Evolutionary conservation across 108 stramenopile genomes (phyloP), one percentile per base, ranked within the genome.

Genomic region (Halocafeteria seosinensis): DNA sequence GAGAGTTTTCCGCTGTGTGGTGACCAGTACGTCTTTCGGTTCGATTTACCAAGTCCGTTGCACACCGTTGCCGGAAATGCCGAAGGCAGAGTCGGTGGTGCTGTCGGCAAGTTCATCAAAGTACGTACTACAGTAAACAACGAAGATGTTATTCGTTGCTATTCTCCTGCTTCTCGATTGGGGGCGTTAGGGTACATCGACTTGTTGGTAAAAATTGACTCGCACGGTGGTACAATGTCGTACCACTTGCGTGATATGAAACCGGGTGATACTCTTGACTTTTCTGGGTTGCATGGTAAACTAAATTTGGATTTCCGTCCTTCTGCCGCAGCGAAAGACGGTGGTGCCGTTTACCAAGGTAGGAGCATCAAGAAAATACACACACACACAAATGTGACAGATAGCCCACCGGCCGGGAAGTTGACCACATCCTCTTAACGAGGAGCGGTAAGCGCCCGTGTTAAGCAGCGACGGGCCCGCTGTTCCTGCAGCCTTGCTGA

Each of bases 261-360:
- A 33, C 79, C 79, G 23, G 79, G 79, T 1, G 38, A 37, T 1
- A 53, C 38, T 1, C 62, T 76, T 50, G 65, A 77, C 38, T 71
- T 80, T 68, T 74, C 73, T 66, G 79, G 75, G 8, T 72, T 77
- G 79, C 42, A 47, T n/a, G 79, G 79, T 34, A 76, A 75, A 0
- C 71, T 80, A n/a, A 59, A 74, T 32, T 42, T 80, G 11, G 63
- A 61, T 47, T 80, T 80, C 25, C 13, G 13, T 5, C 27, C n/a
- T 9, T 8, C 25, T 9, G 50, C 26, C 57, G 31, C 23, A n/a
- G 60, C 38, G 28, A n/a, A n/a, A n/a, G 29, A 61, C 35, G 36
- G 38, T 21, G n/a, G 64, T 24, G 67, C 70, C 37, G 34, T 12
- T 1, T 72, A 47, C 33, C 53, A 42, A 24, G 58, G 58, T 11